These are phyloP conservation scores for Zea luxurians DNA, from an alignment of 176 grass and related monocot species.

Conservation along the genomic window DNA sequence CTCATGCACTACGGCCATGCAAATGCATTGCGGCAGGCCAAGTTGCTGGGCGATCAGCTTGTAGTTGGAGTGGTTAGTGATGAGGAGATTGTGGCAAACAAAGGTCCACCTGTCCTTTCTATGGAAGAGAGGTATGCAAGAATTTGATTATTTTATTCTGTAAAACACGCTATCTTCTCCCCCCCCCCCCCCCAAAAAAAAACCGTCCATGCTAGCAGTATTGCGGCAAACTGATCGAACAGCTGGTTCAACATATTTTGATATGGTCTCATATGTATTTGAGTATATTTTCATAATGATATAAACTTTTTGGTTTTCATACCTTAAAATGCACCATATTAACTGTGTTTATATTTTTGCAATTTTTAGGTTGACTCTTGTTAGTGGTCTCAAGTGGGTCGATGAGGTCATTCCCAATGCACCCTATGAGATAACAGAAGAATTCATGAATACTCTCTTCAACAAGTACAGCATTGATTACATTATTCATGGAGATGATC, in stretches of 20 bases:
- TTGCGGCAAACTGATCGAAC: background rate
- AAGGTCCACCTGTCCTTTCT: constrained; percentile 87
- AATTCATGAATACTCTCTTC: constrained; percentile 90
- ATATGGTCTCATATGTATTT: background rate
- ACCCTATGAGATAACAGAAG: constrained; percentile 84
- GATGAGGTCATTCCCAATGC: constrained; percentile 83
- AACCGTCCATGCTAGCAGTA: background rate
- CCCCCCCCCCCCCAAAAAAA: background rate
- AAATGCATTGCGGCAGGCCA: constrained; percentile 84
- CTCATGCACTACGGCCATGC: constrained; percentile 93
- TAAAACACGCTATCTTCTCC: constrained; percentile 1
- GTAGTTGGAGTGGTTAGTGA: constrained; percentile 86
- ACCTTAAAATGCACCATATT: background rate
- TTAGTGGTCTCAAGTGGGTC: constrained; percentile 90
- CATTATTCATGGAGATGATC: constrained; percentile 93
- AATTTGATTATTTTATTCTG: background rate
- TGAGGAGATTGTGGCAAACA: constrained; percentile 87
- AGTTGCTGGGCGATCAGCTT: constrained; percentile 72
- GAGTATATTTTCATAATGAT: background rate
- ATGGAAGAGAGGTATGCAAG: constrained; percentile 81
- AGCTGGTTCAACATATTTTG: background rate
- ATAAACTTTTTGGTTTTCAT: background rate
- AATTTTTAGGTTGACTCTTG: constrained; percentile 67
- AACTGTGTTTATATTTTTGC: constrained; percentile 17
- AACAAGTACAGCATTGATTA: constrained; percentile 88